Evolutionary conservation across 208 protist species (phyloP), one percentile per base, ranked within the genome.

Genomic region (Blechomonas ayalai): DNA sequence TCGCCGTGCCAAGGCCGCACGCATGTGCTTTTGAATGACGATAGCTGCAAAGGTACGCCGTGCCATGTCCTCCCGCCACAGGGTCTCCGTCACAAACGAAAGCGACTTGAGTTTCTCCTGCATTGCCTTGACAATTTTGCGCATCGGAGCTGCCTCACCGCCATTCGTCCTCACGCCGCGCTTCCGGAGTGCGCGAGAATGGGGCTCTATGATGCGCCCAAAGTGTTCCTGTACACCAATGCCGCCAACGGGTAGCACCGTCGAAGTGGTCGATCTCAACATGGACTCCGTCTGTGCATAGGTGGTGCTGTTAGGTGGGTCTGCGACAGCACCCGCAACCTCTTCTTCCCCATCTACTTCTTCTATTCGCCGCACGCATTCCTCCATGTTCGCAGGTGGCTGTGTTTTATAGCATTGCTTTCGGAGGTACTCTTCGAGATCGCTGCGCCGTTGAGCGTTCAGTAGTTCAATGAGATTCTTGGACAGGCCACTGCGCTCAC

Each of bases 71-170:
- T 68, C 61, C 40, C 59, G 60, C 70, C 78, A 88, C 20, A 93
- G 52, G 10, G 67, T 65, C 57, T 84, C 64, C 56, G 86, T 70
- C 15, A 89, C 70, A 42, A 49, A 51, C 18, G 67, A 66, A 15
- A 90, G 42, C 13, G 63, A 56, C 31, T 68, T 75, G 36, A 89
- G 49, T 25, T 90, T 90, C 37, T 71, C 58, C 55, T 93, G 85
- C 42, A 93, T 61, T 16, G 82, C 80, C 7, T 59, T 56, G 31
- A 93, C 58, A 3, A 86, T n/a, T n/a, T n/a, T n/a, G n/a, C n/a
- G n/a, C n/a, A n/a, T n/a, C n/a, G n/a, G n/a, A n/a, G n/a, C n/a
- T n/a, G n/a, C n/a, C n/a, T n/a, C n/a, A n/a, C n/a, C n/a, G n/a
- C n/a, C n/a, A n/a, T n/a, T n/a, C n/a, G n/a, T n/a, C n/a, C n/a